Percentiles rank a stretch among this genome's conserved stretches.
These are phyloP conservation scores for Candida qinlingensis DNA, from an alignment of 805 yeast species.

Conservation along the genomic window DNA sequence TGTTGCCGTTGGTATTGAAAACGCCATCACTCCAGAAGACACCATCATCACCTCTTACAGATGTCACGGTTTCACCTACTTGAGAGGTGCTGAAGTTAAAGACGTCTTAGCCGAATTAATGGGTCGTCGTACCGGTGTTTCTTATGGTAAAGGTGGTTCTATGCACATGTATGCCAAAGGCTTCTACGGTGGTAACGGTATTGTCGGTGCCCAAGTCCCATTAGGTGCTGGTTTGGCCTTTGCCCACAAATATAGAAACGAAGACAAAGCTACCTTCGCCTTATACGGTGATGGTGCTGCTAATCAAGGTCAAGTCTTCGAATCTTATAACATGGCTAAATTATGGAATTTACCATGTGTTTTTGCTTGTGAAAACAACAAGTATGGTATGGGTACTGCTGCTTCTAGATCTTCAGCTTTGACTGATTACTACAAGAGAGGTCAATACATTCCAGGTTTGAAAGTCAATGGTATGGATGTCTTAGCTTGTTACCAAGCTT, in stretches of 20 bases:
- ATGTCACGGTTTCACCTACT: slow-evolving; percentile 97
- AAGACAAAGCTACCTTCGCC: slow-evolving; percentile 75
- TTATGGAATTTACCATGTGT: slow-evolving; percentile 94
- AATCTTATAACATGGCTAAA: slow-evolving; percentile 98
- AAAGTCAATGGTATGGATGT: slow-evolving; percentile 99
- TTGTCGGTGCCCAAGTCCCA: slow-evolving; percentile 99
- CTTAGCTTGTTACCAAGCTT: slow-evolving; percentile 90
- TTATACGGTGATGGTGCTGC: slow-evolving; percentile 99
- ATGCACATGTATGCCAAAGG: slow-evolving; percentile 98
- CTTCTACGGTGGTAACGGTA: slow-evolving; percentile 99
- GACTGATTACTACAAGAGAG: slow-evolving; percentile 97
- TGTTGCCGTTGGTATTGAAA: slow-evolving; percentile 96
- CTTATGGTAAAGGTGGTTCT: slow-evolving; percentile 98
- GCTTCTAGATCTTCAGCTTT: slow-evolving; percentile 96
- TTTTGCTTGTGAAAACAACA: slow-evolving; percentile 97
- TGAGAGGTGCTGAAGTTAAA: slow-evolving; percentile 92
- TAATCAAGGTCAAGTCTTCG: slow-evolving; percentile 98
- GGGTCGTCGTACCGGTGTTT: slow-evolving; percentile 94
- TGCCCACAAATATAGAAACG: slow-evolving; percentile 91
- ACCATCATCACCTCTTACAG: slow-evolving; percentile 94
- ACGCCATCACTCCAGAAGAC: slow-evolving; percentile 82
- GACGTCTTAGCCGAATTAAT: slow-evolving; percentile 90
- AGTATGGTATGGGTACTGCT: slow-evolving; percentile 99
- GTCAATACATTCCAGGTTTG: slow-evolving; percentile 98
- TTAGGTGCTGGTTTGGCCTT: slow-evolving; percentile 98